Conservation (phyloP, 2,329 filamentous ascomycete genomes). For the Penicillium sp. region DNA sequence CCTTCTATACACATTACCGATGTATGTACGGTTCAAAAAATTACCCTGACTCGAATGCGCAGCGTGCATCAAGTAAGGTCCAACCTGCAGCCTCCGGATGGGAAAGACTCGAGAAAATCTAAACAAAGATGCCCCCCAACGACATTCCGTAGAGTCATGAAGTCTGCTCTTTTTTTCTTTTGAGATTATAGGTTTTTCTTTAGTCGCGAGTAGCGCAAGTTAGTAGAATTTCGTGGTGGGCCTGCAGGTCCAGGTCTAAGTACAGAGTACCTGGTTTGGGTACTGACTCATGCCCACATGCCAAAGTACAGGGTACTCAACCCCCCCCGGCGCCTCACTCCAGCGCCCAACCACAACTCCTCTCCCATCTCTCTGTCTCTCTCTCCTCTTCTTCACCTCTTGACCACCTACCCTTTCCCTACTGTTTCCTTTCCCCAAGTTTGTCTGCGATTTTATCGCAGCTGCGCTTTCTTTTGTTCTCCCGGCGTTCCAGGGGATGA, state of each 20-base stretch:
- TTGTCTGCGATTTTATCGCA: constrained; percentile 15
- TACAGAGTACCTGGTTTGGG: constrained; percentile 13
- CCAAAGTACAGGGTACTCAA: constrained; percentile 15
- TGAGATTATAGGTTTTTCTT: not conserved
- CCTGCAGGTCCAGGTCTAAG: not conserved
- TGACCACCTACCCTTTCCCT: constrained; percentile 7
- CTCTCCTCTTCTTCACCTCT: constrained; percentile 13
- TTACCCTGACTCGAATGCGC: constrained; percentile 2
- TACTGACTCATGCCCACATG: not conserved
- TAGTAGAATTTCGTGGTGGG: constrained; percentile 2
- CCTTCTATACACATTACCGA: not conserved
- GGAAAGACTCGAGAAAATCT: constrained; percentile 23
- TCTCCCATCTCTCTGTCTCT: constrained; percentile 7
- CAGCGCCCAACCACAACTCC: constrained; percentile 9
- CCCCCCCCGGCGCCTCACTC: constrained; percentile 9
- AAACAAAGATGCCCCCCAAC: constrained; percentile 14
- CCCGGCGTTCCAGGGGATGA: constrained; percentile 20
- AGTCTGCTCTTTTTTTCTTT: not conserved
- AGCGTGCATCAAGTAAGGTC: constrained; percentile 23
- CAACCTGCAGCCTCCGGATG: constrained; percentile 11
- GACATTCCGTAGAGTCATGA: constrained; percentile 3
- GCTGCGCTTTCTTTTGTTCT: constrained; percentile 19
- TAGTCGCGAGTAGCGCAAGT: constrained; percentile 16
- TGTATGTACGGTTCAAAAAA: not conserved
- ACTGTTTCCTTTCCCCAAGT: constrained; percentile 11